Percentiles rank a stretch among this genome's conserved stretches.
phyloP scores from a whole-genome alignment of 1,284 basidiomycete genomes.

The Malassezia sp. region DNA sequence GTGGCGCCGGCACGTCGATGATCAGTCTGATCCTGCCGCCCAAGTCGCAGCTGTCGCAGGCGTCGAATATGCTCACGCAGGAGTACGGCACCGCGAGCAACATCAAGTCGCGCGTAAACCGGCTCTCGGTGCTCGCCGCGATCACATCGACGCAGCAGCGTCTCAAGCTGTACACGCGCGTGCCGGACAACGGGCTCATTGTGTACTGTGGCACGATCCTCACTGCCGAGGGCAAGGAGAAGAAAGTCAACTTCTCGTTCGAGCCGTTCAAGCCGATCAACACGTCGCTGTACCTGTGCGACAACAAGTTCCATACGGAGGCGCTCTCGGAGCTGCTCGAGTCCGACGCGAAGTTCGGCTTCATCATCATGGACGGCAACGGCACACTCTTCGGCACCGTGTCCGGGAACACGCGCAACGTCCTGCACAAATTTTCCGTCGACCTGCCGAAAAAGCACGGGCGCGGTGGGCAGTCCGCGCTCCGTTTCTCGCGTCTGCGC shows the following conservation, averaged over 20 bases:
- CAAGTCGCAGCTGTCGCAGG: conserved; percentile 87
- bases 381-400: conserved; percentile 91
- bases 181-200: conserved; percentile 91
- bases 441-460: conserved; percentile 99
- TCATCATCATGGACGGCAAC: conserved; percentile 99
- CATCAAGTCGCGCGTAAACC: conserved; percentile 98
- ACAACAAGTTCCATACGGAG: conserved; percentile 99
- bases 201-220: conserved; percentile 84
- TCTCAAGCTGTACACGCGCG: conserved; percentile 77
- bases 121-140: conserved; percentile 89
- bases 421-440: conserved; percentile 96
- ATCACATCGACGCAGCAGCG: conserved; percentile 99
- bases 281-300: conserved; percentile 87
- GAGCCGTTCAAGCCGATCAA: conserved; percentile 91
- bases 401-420: conserved; percentile 90
- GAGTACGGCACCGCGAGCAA: conserved; percentile 79
- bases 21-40: conserved; percentile 95
- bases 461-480: conserved; percentile 97
- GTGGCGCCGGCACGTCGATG: conserved; percentile 85
- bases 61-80: conserved; percentile 88
- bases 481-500: conserved; percentile 98
- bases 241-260: conserved; percentile 79
- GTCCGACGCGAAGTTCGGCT: conserved; percentile 93
- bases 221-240: conserved; percentile 91
- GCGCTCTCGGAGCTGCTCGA: conserved; percentile 91